Conservation (phyloP, 441 rosid genomes). For the Raphanus hybrid region DNA sequence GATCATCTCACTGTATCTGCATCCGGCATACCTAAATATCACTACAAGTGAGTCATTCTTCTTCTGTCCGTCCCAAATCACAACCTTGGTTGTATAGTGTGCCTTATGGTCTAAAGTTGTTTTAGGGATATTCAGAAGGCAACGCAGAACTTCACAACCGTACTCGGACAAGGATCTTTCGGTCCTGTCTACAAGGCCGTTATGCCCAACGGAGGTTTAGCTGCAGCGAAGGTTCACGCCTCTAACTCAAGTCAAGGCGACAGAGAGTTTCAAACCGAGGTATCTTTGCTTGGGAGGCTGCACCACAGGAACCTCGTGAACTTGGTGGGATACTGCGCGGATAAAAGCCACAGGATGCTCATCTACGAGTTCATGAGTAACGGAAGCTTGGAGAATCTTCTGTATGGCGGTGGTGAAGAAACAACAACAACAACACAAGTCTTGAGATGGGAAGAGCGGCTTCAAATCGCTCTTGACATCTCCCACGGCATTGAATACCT, state of each 20-base stretch:
- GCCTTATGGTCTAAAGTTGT: slow-evolving; percentile 37
- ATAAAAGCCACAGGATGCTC: slow-evolving; percentile 83
- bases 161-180: slow-evolving; percentile 91
- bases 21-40: slow-evolving; percentile 76
- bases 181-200: slow-evolving; percentile 92
- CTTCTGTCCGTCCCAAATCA: neutral
- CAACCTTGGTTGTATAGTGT: no score
- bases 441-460: slow-evolving; percentile 84
- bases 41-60: slow-evolving; percentile 70
- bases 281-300: slow-evolving; percentile 81
- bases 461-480: slow-evolving; percentile 87
- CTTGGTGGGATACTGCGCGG: slow-evolving; percentile 85
- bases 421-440: slow-evolving; percentile 19
- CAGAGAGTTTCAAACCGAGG: slow-evolving; percentile 96
- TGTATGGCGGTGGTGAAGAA: slow-evolving; percentile 69
- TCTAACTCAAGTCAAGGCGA: slow-evolving; percentile 93
- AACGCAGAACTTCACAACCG: slow-evolving; percentile 84
- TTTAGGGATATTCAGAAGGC: slow-evolving; percentile 96
- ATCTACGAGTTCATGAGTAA: slow-evolving; percentile 97
- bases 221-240: slow-evolving; percentile 94
- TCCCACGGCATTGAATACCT: slow-evolving; percentile 97
- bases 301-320: slow-evolving; percentile 98
- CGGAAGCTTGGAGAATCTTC: slow-evolving; percentile 84
- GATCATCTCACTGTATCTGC: slow-evolving; percentile 71
- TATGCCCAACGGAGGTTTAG: slow-evolving; percentile 64